phyloP scores from a whole-genome alignment of 139 green algal species.

The Tetraselmis striata region DNA sequence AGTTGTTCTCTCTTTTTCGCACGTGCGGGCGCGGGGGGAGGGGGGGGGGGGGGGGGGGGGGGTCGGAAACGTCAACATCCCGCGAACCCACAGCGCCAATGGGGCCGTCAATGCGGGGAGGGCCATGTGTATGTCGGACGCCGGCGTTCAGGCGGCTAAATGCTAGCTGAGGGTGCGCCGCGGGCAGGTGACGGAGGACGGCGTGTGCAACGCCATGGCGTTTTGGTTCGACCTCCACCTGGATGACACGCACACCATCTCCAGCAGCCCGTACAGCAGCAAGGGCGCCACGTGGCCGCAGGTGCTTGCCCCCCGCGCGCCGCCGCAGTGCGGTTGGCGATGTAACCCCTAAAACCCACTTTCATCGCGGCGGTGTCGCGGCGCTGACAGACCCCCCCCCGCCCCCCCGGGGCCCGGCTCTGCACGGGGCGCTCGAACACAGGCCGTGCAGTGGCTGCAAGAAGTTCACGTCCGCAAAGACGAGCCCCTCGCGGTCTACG shows the following conservation, averaged over 20 bases:
- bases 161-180: background rate
- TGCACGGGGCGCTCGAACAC: conserved; percentile 13
- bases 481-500: conserved; percentile 22
- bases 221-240: conserved; percentile 78
- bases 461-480: conserved; percentile 32
- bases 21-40: no score
- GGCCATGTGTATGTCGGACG: conserved; percentile 1
- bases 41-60: no score
- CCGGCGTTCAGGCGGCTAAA: background rate
- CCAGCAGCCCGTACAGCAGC: conserved; percentile 36
- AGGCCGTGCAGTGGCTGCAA: conserved; percentile 66
- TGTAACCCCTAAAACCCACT: background rate
- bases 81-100: no score
- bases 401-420: background rate
- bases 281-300: conserved; percentile 47
- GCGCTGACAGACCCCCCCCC: background rate
- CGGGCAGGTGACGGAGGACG: conserved; percentile 2
- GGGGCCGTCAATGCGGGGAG: no score
- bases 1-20: no score
- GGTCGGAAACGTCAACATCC: no score
- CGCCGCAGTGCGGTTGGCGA: background rate
- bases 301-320: background rate
- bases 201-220: conserved; percentile 64
- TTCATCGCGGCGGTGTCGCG: background rate
- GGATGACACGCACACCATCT: conserved; percentile 43